Percentiles rank a stretch among this genome's conserved stretches.
These are phyloP conservation scores for Tuber indicum DNA, from an alignment of 495 filamentous ascomycete genomes.

Conservation along the genomic window DNA sequence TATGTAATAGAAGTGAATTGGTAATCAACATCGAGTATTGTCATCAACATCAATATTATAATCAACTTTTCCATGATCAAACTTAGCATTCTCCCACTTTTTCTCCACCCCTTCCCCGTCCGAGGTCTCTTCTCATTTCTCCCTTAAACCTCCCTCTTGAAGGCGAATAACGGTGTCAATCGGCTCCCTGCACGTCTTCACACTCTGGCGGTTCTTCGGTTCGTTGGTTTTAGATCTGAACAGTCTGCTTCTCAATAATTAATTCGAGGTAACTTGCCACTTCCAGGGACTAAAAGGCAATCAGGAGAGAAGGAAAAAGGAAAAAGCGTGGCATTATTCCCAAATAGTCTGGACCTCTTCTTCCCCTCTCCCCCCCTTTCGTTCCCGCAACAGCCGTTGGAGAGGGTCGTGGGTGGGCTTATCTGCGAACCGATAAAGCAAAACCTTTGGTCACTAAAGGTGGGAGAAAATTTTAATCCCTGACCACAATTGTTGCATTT, in stretches of 20 bases:
- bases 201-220: background rate
- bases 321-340: background rate
- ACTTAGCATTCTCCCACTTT: background rate
- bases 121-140: background rate
- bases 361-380: background rate
- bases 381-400: background rate
- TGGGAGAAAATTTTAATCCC: background rate
- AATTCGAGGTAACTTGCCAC: background rate
- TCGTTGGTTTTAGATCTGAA: background rate
- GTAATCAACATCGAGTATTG: background rate
- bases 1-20: background rate
- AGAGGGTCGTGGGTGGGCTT: background rate
- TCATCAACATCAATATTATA: background rate
- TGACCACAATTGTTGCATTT: background rate
- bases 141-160: background rate
- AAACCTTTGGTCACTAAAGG: background rate
- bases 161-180: background rate
- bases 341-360: background rate
- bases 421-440: background rate
- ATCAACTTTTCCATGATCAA: background rate
- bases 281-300: background rate
- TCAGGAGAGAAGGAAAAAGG: background rate
- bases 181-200: background rate
- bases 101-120: background rate
- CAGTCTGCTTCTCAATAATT: background rate